Base-by-base conservation (phyloP, 2,329 filamentous ascomycete species). In the Blastomyces parvus region DNA sequence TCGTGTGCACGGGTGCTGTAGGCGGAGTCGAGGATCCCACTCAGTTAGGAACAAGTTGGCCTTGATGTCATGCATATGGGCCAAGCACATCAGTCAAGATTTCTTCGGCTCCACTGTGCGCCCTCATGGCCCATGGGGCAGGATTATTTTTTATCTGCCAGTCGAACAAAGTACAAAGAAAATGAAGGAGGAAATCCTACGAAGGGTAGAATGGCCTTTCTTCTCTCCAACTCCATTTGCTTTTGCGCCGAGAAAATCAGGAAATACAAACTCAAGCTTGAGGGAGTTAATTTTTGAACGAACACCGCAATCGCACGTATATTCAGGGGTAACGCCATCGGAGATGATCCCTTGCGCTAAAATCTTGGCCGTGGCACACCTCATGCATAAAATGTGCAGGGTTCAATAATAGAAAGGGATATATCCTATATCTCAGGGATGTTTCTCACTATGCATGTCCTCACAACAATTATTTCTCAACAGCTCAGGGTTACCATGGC, bases 51-150 rank as follows among this genome's bases (percentile, higher is more conserved):
- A 57, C 2, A 25, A 42, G 22, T 42, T 7, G 30, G 36, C n/a
- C n/a, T 44, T 44, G 56, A 58, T 58, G 56, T 58, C 56, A 58
- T 58, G 36, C 56, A 58, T 58, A 58, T 40, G 36, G 55, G n/a
- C 14, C 55, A 22, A 57, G 36, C 36, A 5, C 33, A 40, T 42
- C 55, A 42, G 40, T n/a, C 8, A 57, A 8, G 55, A 57, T 11
- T 11, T 19, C 17, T 14, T 25, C 13, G n/a, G 22, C 36, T 42
- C 56, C 56, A 58, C 36, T 57, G 38, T 27, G 33, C 13, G 7
- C 7, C 36, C 33, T 36, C 33, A 33, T 30, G 33, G 8, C 33
- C 13, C 5, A 42, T 2, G 55, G 42, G 11, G 27, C 36, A 42
- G 19, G 19, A n/a, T 42, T 58, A 36, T 50, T 30, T 50, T 25